Base-by-base conservation (phyloP, 495 filamentous ascomycete species). In the Hamigera avellanea region DNA sequence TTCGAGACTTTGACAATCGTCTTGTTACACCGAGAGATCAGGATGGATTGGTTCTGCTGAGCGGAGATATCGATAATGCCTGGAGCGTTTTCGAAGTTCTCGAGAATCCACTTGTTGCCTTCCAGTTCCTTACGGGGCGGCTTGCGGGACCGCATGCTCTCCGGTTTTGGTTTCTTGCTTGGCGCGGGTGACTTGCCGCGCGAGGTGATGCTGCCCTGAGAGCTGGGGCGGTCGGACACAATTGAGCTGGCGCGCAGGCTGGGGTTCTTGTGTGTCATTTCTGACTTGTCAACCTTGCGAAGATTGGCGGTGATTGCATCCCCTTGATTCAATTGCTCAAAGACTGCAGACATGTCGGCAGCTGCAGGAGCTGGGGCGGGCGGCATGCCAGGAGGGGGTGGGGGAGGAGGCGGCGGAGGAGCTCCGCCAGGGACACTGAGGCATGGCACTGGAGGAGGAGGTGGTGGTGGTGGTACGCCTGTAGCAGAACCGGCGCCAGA, bases 211-310 rank as follows among this genome's bases (percentile, higher is more conserved):
- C 66, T 69, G 30, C 58, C 65, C 15, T 61, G 53, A 30, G 76
- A 74, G 35, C 69, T 61, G 29, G 70, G 75, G 40, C 71, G 62
- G 18, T 60, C 65, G 5, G 66, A 58, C 5, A 87, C 86, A 8
- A 73, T 72, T 7, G 80, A 81, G 35, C 70, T 66, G 9, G 81
- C 75, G 26, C 91, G 79, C 16, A 99, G 69, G 14, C 75, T 73
- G n/a, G 93, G 91, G 62, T 99, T 99, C 67, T 95, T 96, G 67
- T 99, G 91, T 32, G 91, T 96, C 87, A 95, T 94, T 51, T 95
- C 62, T 14, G 80, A 86, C 49, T 78, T 84, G 61, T 94, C 86
- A 18, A 99, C 91, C 65, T 94, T 99, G 36, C 81, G 76, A 12
- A 99, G 72, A 26, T 84, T 77, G 37, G 80, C 75, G 10, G 91